A percentile compares a stretch with the other conserved stretches of the same genome.
Conservation (phyloP, 768 basidiomycete genomes). For the Kondoa subrosea region DNA sequence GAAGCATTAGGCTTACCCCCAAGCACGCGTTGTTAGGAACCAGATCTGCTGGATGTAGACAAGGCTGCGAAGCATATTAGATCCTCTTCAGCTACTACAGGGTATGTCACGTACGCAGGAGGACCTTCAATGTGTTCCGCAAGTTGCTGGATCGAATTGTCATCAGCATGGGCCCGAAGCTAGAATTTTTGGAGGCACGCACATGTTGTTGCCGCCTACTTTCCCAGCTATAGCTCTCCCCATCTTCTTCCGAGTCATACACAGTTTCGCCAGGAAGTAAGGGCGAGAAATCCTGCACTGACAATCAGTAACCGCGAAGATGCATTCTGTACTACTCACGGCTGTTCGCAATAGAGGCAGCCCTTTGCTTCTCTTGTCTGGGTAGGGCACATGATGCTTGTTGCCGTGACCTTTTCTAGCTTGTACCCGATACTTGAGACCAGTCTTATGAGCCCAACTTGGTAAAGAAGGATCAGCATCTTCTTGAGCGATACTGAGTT, state of each 20-base stretch:
- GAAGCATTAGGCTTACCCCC: slow-evolving; percentile 1
- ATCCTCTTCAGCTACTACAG: not conserved
- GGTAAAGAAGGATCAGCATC: not conserved
- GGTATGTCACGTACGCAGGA: not conserved
- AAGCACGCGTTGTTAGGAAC: slow-evolving; percentile 1
- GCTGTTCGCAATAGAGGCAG: not conserved
- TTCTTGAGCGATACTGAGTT: not conserved
- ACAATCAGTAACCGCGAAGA: not conserved
- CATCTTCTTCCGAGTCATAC: slow-evolving; percentile 8
- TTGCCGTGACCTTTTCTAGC: not conserved
- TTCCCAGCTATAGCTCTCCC: not conserved
- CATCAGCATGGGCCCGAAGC: too few species aligned
- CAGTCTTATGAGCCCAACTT: not conserved
- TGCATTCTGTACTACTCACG: not conserved
- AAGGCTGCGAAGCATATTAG: not conserved
- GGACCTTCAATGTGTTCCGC: not conserved
- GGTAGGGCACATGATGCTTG: not conserved
- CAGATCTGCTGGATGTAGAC: slow-evolving; percentile 6
- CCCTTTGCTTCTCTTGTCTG: not conserved
- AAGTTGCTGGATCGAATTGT: not conserved
- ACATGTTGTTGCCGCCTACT: slow-evolving; percentile 4
- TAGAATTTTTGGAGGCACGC: not conserved
- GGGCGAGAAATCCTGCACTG: not conserved
- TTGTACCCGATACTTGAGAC: not conserved
- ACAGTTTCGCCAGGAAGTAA: not conserved